Base-by-base conservation (phyloP, 1,284 basidiomycete genomes). In the Microbotryum intermedium region DNA sequence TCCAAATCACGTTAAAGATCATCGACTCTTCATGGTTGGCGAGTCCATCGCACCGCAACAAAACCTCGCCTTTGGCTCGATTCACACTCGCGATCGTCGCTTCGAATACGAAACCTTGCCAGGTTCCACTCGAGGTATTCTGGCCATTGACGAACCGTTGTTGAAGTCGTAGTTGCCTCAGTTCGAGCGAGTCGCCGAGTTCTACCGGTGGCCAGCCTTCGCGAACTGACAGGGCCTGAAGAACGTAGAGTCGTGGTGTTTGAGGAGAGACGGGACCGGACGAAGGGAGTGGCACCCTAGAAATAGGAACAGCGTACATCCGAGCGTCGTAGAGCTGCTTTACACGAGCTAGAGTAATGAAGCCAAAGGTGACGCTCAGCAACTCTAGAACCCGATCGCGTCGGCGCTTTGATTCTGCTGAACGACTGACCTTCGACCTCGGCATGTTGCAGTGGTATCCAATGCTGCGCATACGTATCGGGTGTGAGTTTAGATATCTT, bases 131-230 rank as follows among this genome's bases (percentile, higher is more conserved):
- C 34, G 34, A 39, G 6, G 34, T 39, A 4, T 4, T 18, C 18
- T 39, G 34, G 13, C 34, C 34, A 39, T 39, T 11, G 34, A 39
- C 34, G 34, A 39, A 16, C 34, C 67, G 58, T 1, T 54, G 46
- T 9, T 58, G 61, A 0, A 64, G 61, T 11, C 68, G 61, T 9
- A 76, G 58, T 21, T 72, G 72, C 3, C 75, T 62, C 9, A 76
- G 51, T 26, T 69, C 45, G n/a, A 74, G 58, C 0, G 69, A 56
- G 55, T 76, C 75, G 23, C 73, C 71, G 18, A 72, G 62, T 6
- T 67, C 63, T 21, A 76, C 66, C 10, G 67, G 66, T 7, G 75
- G 75, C 53, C 69, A 70, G 21, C 73, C 73, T 58, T 76, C 75
- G 20, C 74, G 61, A 28, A 75, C 73, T 11, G 61, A 64, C 8